Conservation (phyloP, 768 basidiomycete species). For the Suillus bovinus region DNA sequence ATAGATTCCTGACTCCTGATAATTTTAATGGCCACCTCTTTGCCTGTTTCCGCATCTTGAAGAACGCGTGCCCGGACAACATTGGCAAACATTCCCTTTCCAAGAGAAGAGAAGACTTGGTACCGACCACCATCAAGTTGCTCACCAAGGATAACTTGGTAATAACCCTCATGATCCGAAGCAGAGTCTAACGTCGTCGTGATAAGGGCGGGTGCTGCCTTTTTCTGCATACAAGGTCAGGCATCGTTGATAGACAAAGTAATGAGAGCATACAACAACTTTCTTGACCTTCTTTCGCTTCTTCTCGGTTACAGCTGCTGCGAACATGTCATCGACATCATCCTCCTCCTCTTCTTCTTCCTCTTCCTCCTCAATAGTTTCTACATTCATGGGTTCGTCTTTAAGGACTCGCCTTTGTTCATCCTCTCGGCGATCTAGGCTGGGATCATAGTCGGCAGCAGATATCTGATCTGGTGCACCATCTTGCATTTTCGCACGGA, state of each 20-base stretch:
- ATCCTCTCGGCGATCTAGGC: conserved; percentile 80
- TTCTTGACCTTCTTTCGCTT: conserved; percentile 64
- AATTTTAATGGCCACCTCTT: conserved; percentile 97
- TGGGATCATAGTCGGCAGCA: conserved; percentile 92
- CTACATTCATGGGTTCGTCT: conserved; percentile 35
- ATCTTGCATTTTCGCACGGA: conserved; percentile 46
- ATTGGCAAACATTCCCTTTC: conserved; percentile 98
- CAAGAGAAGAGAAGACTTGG: conserved; percentile 92
- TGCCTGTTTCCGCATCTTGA: conserved; percentile 56
- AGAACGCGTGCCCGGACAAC: conserved; percentile 90
- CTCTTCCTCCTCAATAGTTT: conserved; percentile 41
- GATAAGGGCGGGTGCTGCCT: conserved; percentile 60
- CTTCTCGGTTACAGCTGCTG: conserved; percentile 50
- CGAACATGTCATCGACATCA: conserved; percentile 96
- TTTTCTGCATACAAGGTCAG: conserved; percentile 37
- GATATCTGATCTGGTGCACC: conserved; percentile 68
- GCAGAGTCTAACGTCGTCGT: conserved; percentile 85
- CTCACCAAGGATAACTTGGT: conserved; percentile 91
- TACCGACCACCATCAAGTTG: conserved; percentile 90
- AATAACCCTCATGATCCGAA: conserved; percentile 95
- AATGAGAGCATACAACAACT: conserved; percentile 42
- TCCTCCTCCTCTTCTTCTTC: conserved; percentile 70
- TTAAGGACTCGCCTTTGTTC: conserved; percentile 66
- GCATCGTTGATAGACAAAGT: conserved; percentile 1
- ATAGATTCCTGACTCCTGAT: conserved; percentile 95